Base-by-base conservation (phyloP, 1,284 basidiomycete species). In the Leccinum holopus region DNA sequence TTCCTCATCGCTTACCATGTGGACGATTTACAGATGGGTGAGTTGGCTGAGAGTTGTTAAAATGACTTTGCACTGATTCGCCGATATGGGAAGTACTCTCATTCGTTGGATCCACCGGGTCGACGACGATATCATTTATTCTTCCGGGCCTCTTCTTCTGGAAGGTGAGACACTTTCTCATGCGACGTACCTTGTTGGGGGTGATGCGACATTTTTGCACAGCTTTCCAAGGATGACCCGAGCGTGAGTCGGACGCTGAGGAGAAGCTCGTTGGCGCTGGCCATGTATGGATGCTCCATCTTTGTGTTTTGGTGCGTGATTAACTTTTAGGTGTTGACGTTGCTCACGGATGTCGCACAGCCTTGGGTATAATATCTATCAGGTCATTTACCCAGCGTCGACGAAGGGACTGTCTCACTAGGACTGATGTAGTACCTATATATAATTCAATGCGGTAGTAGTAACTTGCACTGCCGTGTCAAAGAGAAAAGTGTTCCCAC, bases 41-140 rank as follows among this genome's bases (percentile, higher is more conserved):
- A 71, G 89, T 81, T 4, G 8, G 28, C 44, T 49, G 33, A 57
- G 61, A 39, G 56, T 59, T 59, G 33, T 32, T 53, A 41, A 10
- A 61, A 39, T 61, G 67, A 57, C 64, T 62, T 58, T 59, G 58
- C 47, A 52, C 60, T 68, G 60, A 74, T 49, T 62, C 37, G 59
- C 51, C 41, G 59, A 62, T 55, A 14, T 65, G 59, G 58, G 11
- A 69, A 95, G 95, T 98, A 11, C 81, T 98, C 33, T 94, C 95
- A 5, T 97, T 99, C 73, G 97, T 99, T 30, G 97, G 97, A 7
- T 91, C 95, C 10, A 97, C 97, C 0, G 97, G 97, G 16, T 96
- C 93, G 18, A 98, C 97, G 14, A 98, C 91, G 4, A 96, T 99
- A 68, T 96, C 94, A 9, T 99, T 99, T 77, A 98, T 99, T 72